Evolutionary conservation across 129 eudicot genomes (phyloP).

Genomic region (Logfia minima): DNA sequence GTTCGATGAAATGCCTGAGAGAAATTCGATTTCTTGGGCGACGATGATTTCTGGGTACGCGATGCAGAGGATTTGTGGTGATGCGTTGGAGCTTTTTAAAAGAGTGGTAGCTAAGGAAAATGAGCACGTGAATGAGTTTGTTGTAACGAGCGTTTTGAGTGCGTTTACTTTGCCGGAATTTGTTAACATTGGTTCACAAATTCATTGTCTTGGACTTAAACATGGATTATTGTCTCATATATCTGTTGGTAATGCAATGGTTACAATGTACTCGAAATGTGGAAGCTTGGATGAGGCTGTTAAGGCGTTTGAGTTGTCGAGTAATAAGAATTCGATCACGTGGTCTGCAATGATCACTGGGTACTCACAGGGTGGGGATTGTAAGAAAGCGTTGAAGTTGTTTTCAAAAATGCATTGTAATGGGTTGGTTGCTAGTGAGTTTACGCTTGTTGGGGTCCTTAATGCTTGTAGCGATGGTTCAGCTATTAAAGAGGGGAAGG

Average conservation of each 20-base stretch:
- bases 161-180: slow-evolving; percentile 52
- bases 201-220: slow-evolving; percentile 70
- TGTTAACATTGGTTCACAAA: slow-evolving; percentile 47
- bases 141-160: slow-evolving; percentile 70
- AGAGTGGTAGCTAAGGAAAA: slow-evolving; percentile 38
- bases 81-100: slow-evolving; percentile 59
- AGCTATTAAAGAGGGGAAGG: slow-evolving; percentile 54
- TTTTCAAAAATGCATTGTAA: slow-evolving; percentile 70
- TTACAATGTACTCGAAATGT: slow-evolving; percentile 87
- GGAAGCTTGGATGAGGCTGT: slow-evolving; percentile 62
- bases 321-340: slow-evolving; percentile 60
- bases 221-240: slow-evolving; percentile 45
- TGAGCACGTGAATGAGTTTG: slow-evolving; percentile 60
- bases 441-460: slow-evolving; percentile 88
- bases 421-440: slow-evolving; percentile 68
- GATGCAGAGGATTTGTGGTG: slow-evolving; percentile 45
- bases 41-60: slow-evolving; percentile 89
- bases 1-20: slow-evolving; percentile 84
- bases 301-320: slow-evolving; percentile 49
- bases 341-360: slow-evolving; percentile 98
- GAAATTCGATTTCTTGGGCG: slow-evolving; percentile 81
- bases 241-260: slow-evolving; percentile 73
- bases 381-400: slow-evolving; percentile 56
- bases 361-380: slow-evolving; percentile 76
- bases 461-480: slow-evolving; percentile 75